A percentile compares a stretch with the other conserved stretches of the same genome.
Conservation (phyloP, 352 stramenopile genomes). For the Globisporangium cystogenes region DNA sequence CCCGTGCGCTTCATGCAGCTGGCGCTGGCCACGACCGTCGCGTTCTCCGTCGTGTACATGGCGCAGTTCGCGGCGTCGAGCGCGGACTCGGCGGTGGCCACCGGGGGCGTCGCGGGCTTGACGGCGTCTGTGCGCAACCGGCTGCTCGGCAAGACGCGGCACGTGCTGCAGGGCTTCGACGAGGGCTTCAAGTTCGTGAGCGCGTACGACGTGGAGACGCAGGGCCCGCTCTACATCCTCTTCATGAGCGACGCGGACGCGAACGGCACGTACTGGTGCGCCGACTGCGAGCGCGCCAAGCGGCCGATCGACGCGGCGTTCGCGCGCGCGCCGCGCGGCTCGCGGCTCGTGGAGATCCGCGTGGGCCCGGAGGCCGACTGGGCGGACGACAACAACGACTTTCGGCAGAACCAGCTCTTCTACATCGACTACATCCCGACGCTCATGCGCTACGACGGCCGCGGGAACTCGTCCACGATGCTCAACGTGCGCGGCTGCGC, state of each 20-base stretch:
- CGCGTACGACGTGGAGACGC: constrained; percentile 57
- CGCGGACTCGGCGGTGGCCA: constrained; percentile 15
- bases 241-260: constrained; percentile 70
- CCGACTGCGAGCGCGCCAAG: constrained; percentile 56
- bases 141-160: constrained; percentile 42
- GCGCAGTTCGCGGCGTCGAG: constrained; percentile 53
- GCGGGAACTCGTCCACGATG: constrained; percentile 61
- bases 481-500: constrained; percentile 64
- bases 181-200: constrained; percentile 70
- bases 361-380: constrained; percentile 49
- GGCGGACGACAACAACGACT: constrained; percentile 71
- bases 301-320: constrained; percentile 54
- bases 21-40: constrained; percentile 40
- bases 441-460: constrained; percentile 72
- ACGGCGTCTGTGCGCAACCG: constrained; percentile 29
- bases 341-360: constrained; percentile 65
- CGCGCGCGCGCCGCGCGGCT: constrained; percentile 47
- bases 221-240: constrained; percentile 67
- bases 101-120: constrained; percentile 12
- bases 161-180: constrained; percentile 65
- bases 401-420: constrained; percentile 76
- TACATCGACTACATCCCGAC: constrained; percentile 80
- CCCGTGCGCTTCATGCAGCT: constrained; percentile 73
- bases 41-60: constrained; percentile 70
- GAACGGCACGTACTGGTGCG: constrained; percentile 77